Evolutionary conservation across 805 yeast genomes (phyloP), one percentile per base, ranked within the genome.

Genomic region (Candida bentonensis): DNA sequence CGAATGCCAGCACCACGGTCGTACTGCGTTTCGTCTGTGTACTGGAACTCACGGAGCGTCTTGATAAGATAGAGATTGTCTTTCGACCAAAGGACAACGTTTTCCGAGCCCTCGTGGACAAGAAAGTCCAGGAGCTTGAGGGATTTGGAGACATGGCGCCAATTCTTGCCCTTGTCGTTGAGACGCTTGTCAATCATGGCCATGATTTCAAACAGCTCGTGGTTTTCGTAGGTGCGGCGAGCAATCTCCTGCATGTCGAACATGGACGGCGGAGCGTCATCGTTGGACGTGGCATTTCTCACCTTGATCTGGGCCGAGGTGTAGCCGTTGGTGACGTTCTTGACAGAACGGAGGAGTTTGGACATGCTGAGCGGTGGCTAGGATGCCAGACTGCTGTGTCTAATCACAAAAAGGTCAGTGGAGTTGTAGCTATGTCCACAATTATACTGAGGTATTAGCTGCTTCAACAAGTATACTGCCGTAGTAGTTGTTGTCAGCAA

Each of bases 141-240:
- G 1, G 95, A 79, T 62, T 89, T 92, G 50, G 94, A 88, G 42
- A 89, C 88, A 60, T 89, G 98, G 52, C 95, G 74, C 96, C 96
- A 89, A 65, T 89, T 83, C 61, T 87, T 88, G 49, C 97, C 97
- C 67, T 88, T 88, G 59, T 89, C 97, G 58, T 89, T 89, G 51
- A 89, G 67, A 50, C 98, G 74, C 52, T 86, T 76, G 64, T 89
- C 96, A 40, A 89, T 64, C 80, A 89, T 86, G 57, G 89, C 96
- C 94, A 89, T 83, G 41, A 87, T 77, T 58, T 87, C 94, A 56
- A 86, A 70, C 54, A 87, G 78, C 54, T 85, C 94, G 4, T 80
- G 76, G 49, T 56, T 64, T 52, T 78, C 82, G 58, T 73, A 80
- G 1, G 95, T 83, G 52, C 75, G 70, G 43, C 76, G 71, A 2